phyloP scores from a whole-genome alignment of 2,329 filamentous ascomycete genomes.

The Fulvia fulva region DNA sequence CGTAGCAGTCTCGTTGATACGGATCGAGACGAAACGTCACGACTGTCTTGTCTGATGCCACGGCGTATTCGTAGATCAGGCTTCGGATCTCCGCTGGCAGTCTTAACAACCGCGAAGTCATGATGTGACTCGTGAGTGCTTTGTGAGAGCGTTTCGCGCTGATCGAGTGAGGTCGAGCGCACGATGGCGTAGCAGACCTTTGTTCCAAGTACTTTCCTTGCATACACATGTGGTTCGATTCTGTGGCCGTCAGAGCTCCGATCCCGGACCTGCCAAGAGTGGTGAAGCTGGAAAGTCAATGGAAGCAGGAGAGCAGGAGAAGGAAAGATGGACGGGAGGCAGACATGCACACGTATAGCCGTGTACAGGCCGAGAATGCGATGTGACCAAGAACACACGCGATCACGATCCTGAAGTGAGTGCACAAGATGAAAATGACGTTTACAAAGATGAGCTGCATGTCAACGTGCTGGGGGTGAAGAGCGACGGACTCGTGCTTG shows the following conservation, averaged over 20 bases:
- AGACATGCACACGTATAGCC: too few species aligned
- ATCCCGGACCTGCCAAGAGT: neutral
- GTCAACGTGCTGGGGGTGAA: too few species aligned
- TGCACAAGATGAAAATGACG: neutral
- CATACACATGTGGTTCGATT: neutral
- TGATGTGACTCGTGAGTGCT: neutral
- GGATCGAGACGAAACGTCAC: conserved; percentile 31
- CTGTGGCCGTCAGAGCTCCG: neutral
- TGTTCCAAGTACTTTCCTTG: too few species aligned
- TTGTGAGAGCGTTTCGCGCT: too few species aligned
- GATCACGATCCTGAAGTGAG: neutral
- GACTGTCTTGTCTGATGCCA: conserved; percentile 17
- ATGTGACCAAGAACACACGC: too few species aligned
- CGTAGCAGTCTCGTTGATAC: conserved; percentile 28
- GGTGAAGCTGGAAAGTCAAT: neutral
- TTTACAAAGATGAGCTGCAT: too few species aligned
- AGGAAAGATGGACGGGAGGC: neutral
- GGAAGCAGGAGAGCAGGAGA: neutral
- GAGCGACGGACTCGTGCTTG: neutral
- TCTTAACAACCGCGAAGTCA: conserved; percentile 16
- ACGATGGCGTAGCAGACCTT: too few species aligned
- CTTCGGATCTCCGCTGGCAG: conserved; percentile 28
- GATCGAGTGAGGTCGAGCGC: too few species aligned
- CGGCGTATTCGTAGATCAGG: conserved; percentile 26
- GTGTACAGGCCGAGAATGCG: too few species aligned